Base-by-base conservation (phyloP, 192 early-diverging fungal genomes). In the Linnemannia elongata region DNA sequence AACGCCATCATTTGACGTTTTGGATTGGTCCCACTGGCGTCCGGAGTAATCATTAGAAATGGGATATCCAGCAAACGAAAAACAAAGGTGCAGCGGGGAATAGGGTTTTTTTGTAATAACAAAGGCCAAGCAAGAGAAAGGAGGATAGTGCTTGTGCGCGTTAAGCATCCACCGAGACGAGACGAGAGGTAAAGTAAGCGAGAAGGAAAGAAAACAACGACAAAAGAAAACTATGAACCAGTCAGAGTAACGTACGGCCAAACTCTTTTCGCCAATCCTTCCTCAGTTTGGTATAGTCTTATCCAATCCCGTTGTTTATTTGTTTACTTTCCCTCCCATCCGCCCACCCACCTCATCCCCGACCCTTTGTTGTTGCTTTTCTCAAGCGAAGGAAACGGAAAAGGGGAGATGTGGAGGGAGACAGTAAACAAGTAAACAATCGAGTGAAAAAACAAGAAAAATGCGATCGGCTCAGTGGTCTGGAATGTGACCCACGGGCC, bases 401-500 rank as follows among this genome's bases (percentile, higher is more conserved):
- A 15, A 22, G 49, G 49, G 4, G 5, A 52, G 49, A 66, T 66
- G 60, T 66, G 60, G 60, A 66, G 60, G 24, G 7, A 66, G 30
- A 57, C 2, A 54, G n/a, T 27, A 57, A 57, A 57, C 55, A 57
- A 57, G 27, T 0, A 33, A 66, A 33, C 12, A 66, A 66, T 3
- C n/a, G 13, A 66, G 13, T 2, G 3, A 33, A 66, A 66, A 66
- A 66, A 66, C n/a, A n/a, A n/a, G n/a, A n/a, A n/a, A n/a, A n/a
- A n/a, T n/a, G 27, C 60, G 60, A 66, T 66, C 60, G 60, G 60
- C 27, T 66, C 60, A 66, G 30, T 66, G 27, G 60, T 66, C 60
- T 66, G 60, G 60, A 66, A 66, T 66, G 60, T 66, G 60, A 66
- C 60, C 60, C 60, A 66, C 60, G 60, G 60, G 13, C 60, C 60